Conservation (phyloP, 2,329 filamentous ascomycete genomes). For the Dactylellina cionopaga region DNA sequence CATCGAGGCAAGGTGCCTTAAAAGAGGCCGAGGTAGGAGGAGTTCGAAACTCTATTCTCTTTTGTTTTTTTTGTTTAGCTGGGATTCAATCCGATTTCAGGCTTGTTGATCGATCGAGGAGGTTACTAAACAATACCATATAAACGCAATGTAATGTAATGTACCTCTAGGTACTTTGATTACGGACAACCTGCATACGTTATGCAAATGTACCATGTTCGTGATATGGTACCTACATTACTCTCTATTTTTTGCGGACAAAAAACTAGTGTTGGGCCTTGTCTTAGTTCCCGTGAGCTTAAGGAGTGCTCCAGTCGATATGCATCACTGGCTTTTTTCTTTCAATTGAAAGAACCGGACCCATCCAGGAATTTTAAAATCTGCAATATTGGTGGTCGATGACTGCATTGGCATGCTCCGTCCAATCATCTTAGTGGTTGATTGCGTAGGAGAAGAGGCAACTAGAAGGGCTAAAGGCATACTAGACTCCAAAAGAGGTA, state of each 20-base stretch:
- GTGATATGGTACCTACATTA: conserved; percentile 16
- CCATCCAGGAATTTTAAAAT: neutral
- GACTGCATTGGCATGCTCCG: conserved; percentile 3
- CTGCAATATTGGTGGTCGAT: neutral
- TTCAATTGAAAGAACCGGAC: neutral
- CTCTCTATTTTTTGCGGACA: neutral
- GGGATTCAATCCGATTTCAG: too few species aligned
- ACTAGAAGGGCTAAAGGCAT: neutral
- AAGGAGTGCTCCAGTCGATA: neutral
- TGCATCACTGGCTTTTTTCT: neutral
- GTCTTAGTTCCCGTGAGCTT: conserved; percentile 33
- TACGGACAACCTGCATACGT: conserved; percentile 22
- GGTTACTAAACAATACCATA: too few species aligned
- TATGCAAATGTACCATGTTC: conserved; percentile 37
- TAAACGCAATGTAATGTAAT: too few species aligned
- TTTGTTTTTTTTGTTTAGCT: too few species aligned
- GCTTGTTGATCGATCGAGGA: too few species aligned
- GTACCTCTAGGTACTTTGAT: conserved; percentile 33
- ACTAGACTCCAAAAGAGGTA: neutral
- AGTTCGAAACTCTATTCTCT: too few species aligned
- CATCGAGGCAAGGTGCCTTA: conserved; percentile 36
- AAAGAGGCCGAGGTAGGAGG: too few species aligned
- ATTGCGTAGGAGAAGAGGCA: conserved; percentile 1
- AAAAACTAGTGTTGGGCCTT: too few species aligned
- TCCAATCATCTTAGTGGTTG: conserved; percentile 23